Evolutionary conservation across 2,329 filamentous ascomycete species (phyloP).

Genomic region (Fusarium setosum): DNA sequence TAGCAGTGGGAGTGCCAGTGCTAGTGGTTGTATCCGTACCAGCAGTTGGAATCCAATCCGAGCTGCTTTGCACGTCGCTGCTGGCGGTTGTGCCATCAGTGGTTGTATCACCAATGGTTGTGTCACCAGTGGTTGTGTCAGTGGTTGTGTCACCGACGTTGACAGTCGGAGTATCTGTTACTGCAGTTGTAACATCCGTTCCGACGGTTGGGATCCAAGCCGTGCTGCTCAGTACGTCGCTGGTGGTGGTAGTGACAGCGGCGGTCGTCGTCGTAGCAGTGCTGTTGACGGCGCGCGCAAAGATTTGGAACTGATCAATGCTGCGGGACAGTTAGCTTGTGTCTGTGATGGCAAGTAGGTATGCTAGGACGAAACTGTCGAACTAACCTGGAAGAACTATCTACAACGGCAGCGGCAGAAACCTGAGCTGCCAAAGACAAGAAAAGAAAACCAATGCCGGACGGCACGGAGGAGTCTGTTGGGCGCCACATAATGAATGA

Average conservation of each 20-base stretch:
- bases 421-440: constrained; percentile 14
- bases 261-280: constrained; percentile 4
- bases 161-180: background rate
- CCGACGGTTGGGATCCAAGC: background rate
- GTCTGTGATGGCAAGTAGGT: background rate
- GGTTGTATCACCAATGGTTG: background rate
- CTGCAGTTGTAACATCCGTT: background rate
- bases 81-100: background rate
- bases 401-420: constrained; percentile 10
- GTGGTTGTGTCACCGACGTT: background rate
- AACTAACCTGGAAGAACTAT: constrained; percentile 9
- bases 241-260: background rate
- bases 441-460: constrained; percentile 20
- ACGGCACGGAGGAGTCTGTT: constrained; percentile 8
- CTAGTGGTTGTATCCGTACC: background rate
- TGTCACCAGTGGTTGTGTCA: too few relatives aligned
- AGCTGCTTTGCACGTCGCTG: background rate
- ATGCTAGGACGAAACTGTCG: too few relatives aligned
- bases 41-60: constrained; percentile 1
- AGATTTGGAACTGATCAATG: background rate
- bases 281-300: background rate
- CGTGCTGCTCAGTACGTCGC: background rate
- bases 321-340: background rate
- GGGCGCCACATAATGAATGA: constrained; percentile 26
- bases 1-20: background rate